phyloP scores from a whole-genome alignment of 2,329 filamentous ascomycete species.

The Penicillium palitans region DNA sequence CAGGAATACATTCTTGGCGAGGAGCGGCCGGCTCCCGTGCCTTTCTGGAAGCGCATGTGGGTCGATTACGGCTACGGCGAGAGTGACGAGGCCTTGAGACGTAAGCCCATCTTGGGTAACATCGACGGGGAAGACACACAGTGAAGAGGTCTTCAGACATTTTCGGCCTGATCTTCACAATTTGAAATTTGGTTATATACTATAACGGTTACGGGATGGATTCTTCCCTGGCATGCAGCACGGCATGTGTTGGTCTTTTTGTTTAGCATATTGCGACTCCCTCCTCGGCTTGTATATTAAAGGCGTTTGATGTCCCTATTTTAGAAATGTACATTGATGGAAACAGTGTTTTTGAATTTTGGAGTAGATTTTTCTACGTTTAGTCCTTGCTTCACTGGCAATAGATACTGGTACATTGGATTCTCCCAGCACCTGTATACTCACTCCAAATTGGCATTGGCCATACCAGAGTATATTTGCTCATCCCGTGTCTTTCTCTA shows the following conservation, averaged over 20 bases:
- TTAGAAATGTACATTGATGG: slow-evolving; percentile 13
- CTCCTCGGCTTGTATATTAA: slow-evolving; percentile 27
- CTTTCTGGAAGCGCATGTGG: slow-evolving; percentile 44
- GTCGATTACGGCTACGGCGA: slow-evolving; percentile 44
- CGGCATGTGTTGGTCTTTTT: slow-evolving; percentile 17
- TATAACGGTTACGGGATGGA: slow-evolving; percentile 25
- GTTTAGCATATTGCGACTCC: slow-evolving; percentile 26
- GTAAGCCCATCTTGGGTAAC: slow-evolving; percentile 45
- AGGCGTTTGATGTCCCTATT: slow-evolving; percentile 19
- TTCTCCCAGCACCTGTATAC: slow-evolving; percentile 6
- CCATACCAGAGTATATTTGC: slow-evolving; percentile 3
- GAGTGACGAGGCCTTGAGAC: slow-evolving; percentile 39
- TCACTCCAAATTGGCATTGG: slow-evolving; percentile 3
- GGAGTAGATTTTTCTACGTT: slow-evolving; percentile 4
- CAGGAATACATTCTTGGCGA: slow-evolving; percentile 70
- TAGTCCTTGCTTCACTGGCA: slow-evolving; percentile 5
- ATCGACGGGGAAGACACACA: slow-evolving; percentile 35
- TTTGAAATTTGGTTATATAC: slow-evolving; percentile 16
- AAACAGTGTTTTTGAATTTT: neutral
- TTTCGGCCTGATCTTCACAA: neutral
- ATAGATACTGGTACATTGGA: slow-evolving; percentile 9
- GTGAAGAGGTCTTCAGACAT: slow-evolving; percentile 1
- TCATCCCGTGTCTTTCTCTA: slow-evolving; percentile 10
- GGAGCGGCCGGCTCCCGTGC: slow-evolving; percentile 40
- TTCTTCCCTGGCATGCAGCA: slow-evolving; percentile 16